Evolutionary conservation across 306 rosid species (phyloP).

Genomic region (Lathyrus tuberosus): DNA sequence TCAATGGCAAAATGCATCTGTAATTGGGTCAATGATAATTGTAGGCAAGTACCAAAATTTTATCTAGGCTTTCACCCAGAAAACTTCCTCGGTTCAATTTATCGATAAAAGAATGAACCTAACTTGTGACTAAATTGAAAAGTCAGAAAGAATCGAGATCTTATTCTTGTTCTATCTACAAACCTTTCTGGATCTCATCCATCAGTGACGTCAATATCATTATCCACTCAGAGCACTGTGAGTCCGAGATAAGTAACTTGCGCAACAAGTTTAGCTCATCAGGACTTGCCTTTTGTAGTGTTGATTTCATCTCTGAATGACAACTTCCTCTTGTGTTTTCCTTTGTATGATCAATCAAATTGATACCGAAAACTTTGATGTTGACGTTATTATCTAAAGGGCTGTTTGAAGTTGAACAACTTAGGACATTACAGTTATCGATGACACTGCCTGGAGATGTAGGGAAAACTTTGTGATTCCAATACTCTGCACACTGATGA

Average conservation of each 20-base stretch:
- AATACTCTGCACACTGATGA: constrained; percentile 74
- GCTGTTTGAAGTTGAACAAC: constrained; percentile 37
- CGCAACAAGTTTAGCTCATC: constrained; percentile 60
- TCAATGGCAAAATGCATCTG: constrained; percentile 39
- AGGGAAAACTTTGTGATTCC: constrained; percentile 58
- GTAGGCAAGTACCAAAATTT: constrained; percentile 44
- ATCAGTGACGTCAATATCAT: constrained; percentile 50
- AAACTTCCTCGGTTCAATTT: constrained; percentile 37
- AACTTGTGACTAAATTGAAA: constrained; percentile 45
- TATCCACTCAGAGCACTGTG: constrained; percentile 49
- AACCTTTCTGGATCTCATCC: constrained; percentile 53
- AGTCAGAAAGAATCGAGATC: constrained; percentile 56
- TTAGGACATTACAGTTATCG: constrained; percentile 35
- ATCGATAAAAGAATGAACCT: constrained; percentile 60
- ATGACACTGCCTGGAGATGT: constrained; percentile 25
- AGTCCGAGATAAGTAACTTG: constrained; percentile 52
- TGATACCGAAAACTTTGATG: constrained; percentile 52
- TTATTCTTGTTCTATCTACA: constrained; percentile 53
- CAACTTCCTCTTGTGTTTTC: constrained; percentile 34
- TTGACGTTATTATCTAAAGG: constrained; percentile 39
- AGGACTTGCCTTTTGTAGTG: constrained; percentile 53
- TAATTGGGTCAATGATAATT: constrained; percentile 42
- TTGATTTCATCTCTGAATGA: constrained; percentile 46
- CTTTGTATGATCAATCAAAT: constrained; percentile 44
- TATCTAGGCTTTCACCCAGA: constrained; percentile 43